phyloP scores from a whole-genome alignment of 495 filamentous ascomycete species.

The Penicillium angulare region DNA sequence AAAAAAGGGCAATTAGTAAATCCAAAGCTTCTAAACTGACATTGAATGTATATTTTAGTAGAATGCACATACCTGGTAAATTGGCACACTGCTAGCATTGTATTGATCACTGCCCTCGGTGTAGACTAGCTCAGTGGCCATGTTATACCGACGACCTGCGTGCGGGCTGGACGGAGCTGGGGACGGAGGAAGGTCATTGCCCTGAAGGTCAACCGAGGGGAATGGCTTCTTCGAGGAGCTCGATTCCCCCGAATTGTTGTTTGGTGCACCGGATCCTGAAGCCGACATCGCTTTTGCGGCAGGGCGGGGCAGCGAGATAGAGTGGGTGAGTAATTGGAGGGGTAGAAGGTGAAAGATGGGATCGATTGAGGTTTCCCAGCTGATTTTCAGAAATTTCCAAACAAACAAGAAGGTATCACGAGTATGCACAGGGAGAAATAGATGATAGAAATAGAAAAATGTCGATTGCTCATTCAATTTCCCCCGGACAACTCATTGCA shows the following conservation, averaged over 20 bases:
- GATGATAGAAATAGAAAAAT: constrained; percentile 7
- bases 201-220: constrained; percentile 75
- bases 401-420: not conserved
- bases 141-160: constrained; percentile 79
- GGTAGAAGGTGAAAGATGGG: not conserved
- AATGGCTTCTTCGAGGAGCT: constrained; percentile 64
- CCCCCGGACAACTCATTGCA: constrained; percentile 19
- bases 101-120: constrained; percentile 96
- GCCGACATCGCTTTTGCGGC: constrained; percentile 53
- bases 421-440: constrained; percentile 5
- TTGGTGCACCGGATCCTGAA: constrained; percentile 36
- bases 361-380: not conserved
- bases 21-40: not conserved
- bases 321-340: not conserved
- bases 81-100: constrained; percentile 89
- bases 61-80: constrained; percentile 68
- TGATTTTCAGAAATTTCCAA: not conserved
- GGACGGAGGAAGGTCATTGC: constrained; percentile 89
- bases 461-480: constrained; percentile 4
- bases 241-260: constrained; percentile 21
- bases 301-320: constrained; percentile 25
- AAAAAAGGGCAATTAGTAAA: constrained; percentile 3
- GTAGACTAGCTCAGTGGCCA: constrained; percentile 94
- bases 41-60: not conserved
- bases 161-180: constrained; percentile 90